Conservation (phyloP, 2,329 filamentous ascomycete genomes). For the Cryphonectria radicalis region DNA sequence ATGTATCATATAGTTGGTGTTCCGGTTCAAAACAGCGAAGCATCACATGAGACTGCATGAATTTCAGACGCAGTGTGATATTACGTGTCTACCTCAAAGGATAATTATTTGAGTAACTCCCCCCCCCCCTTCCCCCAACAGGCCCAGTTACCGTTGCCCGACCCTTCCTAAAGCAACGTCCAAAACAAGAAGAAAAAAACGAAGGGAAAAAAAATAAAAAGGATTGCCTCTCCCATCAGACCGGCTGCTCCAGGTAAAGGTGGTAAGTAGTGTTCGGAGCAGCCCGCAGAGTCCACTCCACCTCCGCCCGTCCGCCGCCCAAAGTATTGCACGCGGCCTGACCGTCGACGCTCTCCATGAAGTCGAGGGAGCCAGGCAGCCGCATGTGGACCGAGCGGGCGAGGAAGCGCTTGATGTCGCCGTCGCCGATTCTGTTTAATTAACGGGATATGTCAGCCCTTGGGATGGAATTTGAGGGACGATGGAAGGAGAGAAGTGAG, state of each 20-base stretch:
- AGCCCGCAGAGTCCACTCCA: slow-evolving; percentile 19
- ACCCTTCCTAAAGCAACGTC: neutral
- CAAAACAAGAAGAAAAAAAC: too few relatives aligned
- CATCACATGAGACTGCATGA: neutral
- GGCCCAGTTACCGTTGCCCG: too few relatives aligned
- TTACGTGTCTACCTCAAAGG: too few relatives aligned
- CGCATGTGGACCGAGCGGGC: slow-evolving; percentile 5
- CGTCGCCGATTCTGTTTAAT: slow-evolving; percentile 12
- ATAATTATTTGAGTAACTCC: too few relatives aligned
- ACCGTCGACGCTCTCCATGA: slow-evolving; percentile 20
- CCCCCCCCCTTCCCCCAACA: too few relatives aligned
- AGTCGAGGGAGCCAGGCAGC: neutral
- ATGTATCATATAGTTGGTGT: too few relatives aligned
- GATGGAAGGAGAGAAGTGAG: too few relatives aligned
- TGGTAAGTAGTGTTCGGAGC: neutral
- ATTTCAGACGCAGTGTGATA: too few relatives aligned
- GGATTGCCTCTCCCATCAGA: neutral
- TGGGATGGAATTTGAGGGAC: too few relatives aligned
- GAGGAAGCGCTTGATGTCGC: slow-evolving; percentile 16
- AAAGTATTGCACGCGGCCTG: slow-evolving; percentile 8
- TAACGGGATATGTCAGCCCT: neutral
- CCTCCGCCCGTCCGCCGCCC: neutral
- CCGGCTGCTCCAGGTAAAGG: neutral
- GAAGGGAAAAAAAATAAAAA: too few relatives aligned
- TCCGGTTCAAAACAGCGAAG: neutral